These are phyloP conservation scores for Wickerhamiella nectarea DNA, from an alignment of 805 yeast species.

Conservation along the genomic window DNA sequence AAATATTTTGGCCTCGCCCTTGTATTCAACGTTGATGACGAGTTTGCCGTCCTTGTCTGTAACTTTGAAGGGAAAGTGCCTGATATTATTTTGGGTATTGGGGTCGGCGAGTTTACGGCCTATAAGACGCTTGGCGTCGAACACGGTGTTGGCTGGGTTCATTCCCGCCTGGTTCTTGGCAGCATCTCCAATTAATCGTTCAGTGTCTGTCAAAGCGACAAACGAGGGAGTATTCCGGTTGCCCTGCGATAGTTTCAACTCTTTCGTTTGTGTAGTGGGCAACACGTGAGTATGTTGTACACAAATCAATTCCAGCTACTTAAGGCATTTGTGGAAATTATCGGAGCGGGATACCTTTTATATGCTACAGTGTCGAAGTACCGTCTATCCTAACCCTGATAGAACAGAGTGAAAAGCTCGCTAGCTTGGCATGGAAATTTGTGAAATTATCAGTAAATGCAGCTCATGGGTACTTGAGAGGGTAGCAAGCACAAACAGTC, in stretches of 20 bases:
- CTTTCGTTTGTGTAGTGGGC: constrained; percentile 76
- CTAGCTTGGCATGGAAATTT: too few relatives aligned
- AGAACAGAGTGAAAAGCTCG: too few relatives aligned
- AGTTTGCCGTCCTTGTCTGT: constrained; percentile 76
- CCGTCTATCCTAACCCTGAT: constrained; percentile 1
- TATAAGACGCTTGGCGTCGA: constrained; percentile 90
- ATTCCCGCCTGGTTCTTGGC: constrained; percentile 98
- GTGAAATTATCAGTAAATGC: too few relatives aligned
- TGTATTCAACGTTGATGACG: constrained; percentile 69
- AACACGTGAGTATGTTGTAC: constrained; percentile 96
- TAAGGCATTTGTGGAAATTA: constrained; percentile 9
- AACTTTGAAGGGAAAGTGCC: constrained; percentile 82
- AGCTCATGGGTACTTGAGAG: too few relatives aligned
- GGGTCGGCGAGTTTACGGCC: constrained; percentile 71
- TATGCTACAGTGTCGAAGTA: too few relatives aligned
- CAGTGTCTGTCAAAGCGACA: constrained; percentile 91
- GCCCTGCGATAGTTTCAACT: constrained; percentile 95
- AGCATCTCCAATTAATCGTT: constrained; percentile 92
- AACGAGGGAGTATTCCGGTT: constrained; percentile 96
- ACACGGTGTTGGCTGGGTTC: constrained; percentile 87
- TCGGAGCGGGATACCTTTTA: too few relatives aligned
- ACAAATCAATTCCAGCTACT: constrained; percentile 27
- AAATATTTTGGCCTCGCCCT: constrained; percentile 75
- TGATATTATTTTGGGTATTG: constrained; percentile 64
- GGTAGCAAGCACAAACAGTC: too few relatives aligned